Evolutionary conservation across 2,329 filamentous ascomycete species (phyloP).

Genomic region (Pyricularia sp.): DNA sequence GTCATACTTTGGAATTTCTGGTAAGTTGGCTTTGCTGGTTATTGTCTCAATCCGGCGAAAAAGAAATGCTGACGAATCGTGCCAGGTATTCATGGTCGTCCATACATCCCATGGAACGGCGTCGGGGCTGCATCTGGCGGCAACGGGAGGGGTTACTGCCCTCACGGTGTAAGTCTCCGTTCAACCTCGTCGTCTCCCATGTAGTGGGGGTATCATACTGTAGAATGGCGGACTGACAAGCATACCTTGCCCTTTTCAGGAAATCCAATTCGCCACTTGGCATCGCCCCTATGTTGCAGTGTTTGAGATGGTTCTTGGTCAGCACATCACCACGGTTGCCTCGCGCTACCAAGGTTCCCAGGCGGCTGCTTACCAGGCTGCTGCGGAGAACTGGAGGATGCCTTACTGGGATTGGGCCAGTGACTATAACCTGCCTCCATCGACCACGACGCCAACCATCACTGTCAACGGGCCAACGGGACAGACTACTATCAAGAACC

Average conservation of each 20-base stretch:
- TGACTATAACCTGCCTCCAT: slow-evolving; percentile 27
- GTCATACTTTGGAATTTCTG: slow-evolving; percentile 36
- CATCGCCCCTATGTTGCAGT: slow-evolving; percentile 41
- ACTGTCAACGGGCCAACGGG: slow-evolving; percentile 9
- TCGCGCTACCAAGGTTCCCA: slow-evolving; percentile 24
- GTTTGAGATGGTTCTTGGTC: slow-evolving; percentile 41
- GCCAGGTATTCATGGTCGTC: slow-evolving; percentile 14
- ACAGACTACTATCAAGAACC: slow-evolving; percentile 27
- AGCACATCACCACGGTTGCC: slow-evolving; percentile 33
- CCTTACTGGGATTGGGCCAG: slow-evolving; percentile 44
- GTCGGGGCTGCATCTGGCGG: slow-evolving; percentile 17
- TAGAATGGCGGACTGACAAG: no score
- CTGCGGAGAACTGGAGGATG: slow-evolving; percentile 31
- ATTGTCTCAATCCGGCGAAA: slow-evolving; percentile 4
- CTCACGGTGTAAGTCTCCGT: slow-evolving; percentile 18
- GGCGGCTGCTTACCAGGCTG: slow-evolving; percentile 25
- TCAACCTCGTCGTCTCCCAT: slow-evolving; percentile 4
- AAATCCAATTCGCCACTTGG: slow-evolving; percentile 37
- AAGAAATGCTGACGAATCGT: no score
- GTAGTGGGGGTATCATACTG: no score
- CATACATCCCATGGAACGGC: slow-evolving; percentile 18
- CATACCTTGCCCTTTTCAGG: slow-evolving; percentile 9
- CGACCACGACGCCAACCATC: slow-evolving; percentile 3
- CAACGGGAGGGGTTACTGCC: slow-evolving; percentile 25
- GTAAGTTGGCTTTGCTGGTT: slow-evolving; percentile 14